A percentile compares a stretch with the other conserved stretches of the same genome.
phyloP scores from a whole-genome alignment of 345 rosid species.

The Syzygium jambos region DNA sequence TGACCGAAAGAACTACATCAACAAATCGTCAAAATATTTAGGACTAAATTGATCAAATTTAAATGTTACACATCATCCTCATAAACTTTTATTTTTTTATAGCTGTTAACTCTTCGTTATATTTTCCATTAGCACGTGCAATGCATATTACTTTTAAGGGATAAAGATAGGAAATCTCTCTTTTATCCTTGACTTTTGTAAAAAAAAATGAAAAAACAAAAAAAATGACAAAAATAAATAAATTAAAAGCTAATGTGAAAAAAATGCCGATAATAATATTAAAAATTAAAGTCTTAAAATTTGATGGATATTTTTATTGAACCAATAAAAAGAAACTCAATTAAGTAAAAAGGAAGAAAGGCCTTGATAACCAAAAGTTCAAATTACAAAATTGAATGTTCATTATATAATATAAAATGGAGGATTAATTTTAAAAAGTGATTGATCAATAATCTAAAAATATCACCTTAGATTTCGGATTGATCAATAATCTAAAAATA shows the following conservation, averaged over 20 bases:
- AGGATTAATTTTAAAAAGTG: too few relatives aligned
- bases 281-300: not conserved
- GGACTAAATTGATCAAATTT: not conserved
- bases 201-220: not conserved
- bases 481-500: not conserved
- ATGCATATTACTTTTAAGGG: not conserved
- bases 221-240: not conserved
- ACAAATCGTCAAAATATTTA: not conserved
- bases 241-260: not conserved
- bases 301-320: too few relatives aligned
- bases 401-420: too few relatives aligned
- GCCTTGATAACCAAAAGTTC: too few relatives aligned
- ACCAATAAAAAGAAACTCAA: too few relatives aligned
- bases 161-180: not conserved
- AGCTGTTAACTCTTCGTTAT: not conserved
- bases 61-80: too few relatives aligned
- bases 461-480: not conserved
- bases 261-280: not conserved
- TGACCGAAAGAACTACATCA: not conserved
- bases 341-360: too few relatives aligned
- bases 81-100: not conserved
- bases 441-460: not conserved
- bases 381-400: not conserved
- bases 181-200: not conserved
- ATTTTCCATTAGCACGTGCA: not conserved